Evolutionary conservation across 768 basidiomycete species (phyloP).

Genomic region (Tubosaeta sp.): DNA sequence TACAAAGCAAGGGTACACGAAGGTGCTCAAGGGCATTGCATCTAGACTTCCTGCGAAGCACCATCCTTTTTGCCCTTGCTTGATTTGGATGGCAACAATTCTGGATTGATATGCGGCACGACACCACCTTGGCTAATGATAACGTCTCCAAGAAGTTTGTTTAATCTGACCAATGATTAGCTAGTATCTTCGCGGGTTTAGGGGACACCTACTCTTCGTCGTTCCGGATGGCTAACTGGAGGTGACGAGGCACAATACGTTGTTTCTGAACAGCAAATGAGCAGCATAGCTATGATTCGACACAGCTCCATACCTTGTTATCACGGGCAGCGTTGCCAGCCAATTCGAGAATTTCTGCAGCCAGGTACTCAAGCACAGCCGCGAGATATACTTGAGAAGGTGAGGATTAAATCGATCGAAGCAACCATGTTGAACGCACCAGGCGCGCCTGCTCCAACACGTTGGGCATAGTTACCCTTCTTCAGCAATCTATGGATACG

Average conservation of each 20-base stretch:
- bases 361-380: conserved; percentile 83
- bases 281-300: neutral
- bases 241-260: conserved; percentile 76
- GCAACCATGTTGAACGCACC: conserved; percentile 34
- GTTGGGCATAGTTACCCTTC: conserved; percentile 67
- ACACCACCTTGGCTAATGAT: conserved; percentile 80
- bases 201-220: conserved; percentile 57
- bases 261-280: conserved; percentile 41
- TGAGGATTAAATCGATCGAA: neutral
- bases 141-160: conserved; percentile 55
- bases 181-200: neutral
- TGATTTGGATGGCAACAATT: conserved; percentile 41
- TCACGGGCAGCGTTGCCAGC: conserved; percentile 78
- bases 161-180: conserved; percentile 35
- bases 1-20: conserved; percentile 18
- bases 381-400: conserved; percentile 63
- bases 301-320: conserved; percentile 43
- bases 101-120: conserved; percentile 58
- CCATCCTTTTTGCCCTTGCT: conserved; percentile 47
- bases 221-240: conserved; percentile 73
- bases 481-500: conserved; percentile 79
- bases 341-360: conserved; percentile 83
- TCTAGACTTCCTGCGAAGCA: conserved; percentile 48
- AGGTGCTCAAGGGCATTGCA: neutral
- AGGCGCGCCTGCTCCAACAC: conserved; percentile 66